Evolutionary conservation across 1,284 basidiomycete genomes (phyloP).

Genomic region (Austropuccinia psidii): DNA sequence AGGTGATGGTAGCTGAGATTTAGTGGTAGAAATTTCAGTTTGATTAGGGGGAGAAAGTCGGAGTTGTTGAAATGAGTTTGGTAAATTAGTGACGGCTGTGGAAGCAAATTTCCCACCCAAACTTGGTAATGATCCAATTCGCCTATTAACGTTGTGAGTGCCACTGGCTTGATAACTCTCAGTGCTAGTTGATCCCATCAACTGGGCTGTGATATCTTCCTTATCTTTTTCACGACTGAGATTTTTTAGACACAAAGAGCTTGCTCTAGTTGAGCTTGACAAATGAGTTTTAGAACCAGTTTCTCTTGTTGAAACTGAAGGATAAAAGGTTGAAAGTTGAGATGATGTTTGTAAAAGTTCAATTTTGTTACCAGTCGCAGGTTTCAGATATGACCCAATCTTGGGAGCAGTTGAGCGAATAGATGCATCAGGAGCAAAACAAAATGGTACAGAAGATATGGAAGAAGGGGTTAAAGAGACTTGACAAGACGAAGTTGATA

Average conservation of each 20-base stretch:
- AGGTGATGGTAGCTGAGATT: not conserved
- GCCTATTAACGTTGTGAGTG: too few relatives aligned
- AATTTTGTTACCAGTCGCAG: not conserved
- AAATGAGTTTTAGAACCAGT: not conserved
- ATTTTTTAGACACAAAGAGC: not conserved
- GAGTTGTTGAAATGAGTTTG: constrained; percentile 7
- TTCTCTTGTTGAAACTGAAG: not conserved
- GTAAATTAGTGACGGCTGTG: not conserved
- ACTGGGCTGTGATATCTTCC: constrained; percentile 3
- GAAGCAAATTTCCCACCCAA: too few relatives aligned
- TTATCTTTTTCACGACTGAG: not conserved
- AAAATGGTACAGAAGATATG: constrained; percentile 24
- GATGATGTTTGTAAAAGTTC: not conserved
- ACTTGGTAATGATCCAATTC: too few relatives aligned
- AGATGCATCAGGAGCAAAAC: constrained; percentile 27
- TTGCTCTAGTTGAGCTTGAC: constrained; percentile 1
- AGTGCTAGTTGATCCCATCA: constrained; percentile 13
- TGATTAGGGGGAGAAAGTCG: not conserved
- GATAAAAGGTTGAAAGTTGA: not conserved
- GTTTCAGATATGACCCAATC: not conserved
- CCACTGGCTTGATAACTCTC: constrained; percentile 2
- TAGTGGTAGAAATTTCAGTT: not conserved
- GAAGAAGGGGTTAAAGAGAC: constrained; percentile 21
- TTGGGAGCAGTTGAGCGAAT: constrained; percentile 2
- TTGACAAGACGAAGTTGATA: too few relatives aligned